A percentile compares a stretch with the other conserved stretches of the same genome.
These are phyloP conservation scores for Macrolepiota albuminosa DNA, from an alignment of 768 basidiomycete genomes.

Conservation along the genomic window DNA sequence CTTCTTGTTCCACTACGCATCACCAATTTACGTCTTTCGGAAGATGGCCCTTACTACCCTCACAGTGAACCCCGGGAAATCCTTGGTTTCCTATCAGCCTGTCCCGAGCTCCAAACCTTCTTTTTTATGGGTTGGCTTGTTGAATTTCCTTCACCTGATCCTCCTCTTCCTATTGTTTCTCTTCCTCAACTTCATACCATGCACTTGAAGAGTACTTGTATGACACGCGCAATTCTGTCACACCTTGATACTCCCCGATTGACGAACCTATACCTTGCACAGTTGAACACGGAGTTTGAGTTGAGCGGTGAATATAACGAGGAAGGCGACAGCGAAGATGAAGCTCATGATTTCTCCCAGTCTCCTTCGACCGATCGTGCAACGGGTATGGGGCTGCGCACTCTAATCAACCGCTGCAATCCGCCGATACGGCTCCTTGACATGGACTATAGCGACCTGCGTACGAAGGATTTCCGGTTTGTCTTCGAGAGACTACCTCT, in stretches of 20 bases:
- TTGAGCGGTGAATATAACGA: conserved; percentile 38
- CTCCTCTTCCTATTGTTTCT: conserved; percentile 35
- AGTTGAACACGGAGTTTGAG: conserved; percentile 60
- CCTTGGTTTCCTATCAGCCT: conserved; percentile 56
- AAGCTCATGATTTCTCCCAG: conserved; percentile 68
- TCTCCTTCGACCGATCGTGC: conserved; percentile 74
- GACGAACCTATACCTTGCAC: conserved; percentile 54
- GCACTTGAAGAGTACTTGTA: conserved; percentile 53
- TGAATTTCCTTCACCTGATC: conserved; percentile 25
- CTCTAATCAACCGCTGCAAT: conserved; percentile 51
- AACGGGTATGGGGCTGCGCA: conserved; percentile 76
- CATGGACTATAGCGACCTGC: conserved; percentile 82
- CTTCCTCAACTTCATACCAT: conserved; percentile 60
- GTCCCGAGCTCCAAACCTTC: conserved; percentile 58
- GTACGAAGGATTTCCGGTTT: conserved; percentile 75
- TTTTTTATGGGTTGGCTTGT: conserved; percentile 45
- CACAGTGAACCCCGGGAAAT: conserved; percentile 44
- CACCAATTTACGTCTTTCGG: conserved; percentile 53
- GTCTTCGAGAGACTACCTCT: conserved; percentile 51
- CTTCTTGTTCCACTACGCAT: conserved; percentile 48
- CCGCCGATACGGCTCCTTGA: conserved; percentile 64
- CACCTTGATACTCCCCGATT: conserved; percentile 59
- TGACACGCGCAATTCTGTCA: conserved; percentile 60
- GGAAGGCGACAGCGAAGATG: conserved; percentile 70
- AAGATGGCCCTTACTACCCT: conserved; percentile 33